Percentiles rank a stretch among this genome's conserved stretches.
Conservation (phyloP, 73 alveolate genomes). For the Blepharisma stoltei region DNA sequence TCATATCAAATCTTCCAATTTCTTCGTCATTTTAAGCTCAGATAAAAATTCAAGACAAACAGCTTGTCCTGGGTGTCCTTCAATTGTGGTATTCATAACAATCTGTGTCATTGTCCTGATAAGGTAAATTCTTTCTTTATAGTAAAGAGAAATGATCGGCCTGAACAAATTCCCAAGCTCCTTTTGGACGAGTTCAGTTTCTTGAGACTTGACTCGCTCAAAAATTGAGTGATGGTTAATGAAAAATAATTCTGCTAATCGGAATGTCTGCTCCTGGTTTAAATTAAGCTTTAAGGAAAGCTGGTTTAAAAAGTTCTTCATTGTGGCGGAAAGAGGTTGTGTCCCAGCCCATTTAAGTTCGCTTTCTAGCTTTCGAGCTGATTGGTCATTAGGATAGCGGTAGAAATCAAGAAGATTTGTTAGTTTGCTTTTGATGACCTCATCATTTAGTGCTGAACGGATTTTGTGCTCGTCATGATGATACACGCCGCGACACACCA, state of each 20-base stretch:
- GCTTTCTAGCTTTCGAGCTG: neutral
- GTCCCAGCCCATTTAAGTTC: neutral
- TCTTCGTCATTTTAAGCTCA: neutral
- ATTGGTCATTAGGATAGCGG: neutral
- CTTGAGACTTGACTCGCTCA: neutral
- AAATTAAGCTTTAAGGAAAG: neutral
- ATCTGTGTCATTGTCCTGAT: neutral
- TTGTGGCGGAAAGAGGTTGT: neutral
- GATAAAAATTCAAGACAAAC: slow-evolving; percentile 5
- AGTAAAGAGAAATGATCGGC: neutral
- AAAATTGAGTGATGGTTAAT: neutral
- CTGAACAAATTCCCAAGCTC: neutral
- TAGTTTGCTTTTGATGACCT: neutral
- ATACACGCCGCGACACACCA: neutral
- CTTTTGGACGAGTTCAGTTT: neutral
- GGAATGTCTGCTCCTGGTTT: slow-evolving; percentile 7
- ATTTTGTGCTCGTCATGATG: neutral
- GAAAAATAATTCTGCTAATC: slow-evolving; percentile 3
- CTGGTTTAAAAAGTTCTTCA: slow-evolving; percentile 2
- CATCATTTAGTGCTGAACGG: neutral
- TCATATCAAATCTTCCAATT: neutral
- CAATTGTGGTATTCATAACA: neutral
- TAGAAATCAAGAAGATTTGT: neutral
- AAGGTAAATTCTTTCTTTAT: slow-evolving; percentile 22
- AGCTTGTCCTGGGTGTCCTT: neutral